Evolutionary conservation across 345 rosid genomes (phyloP).

Genomic region (Zanthoxylum bungeanum): DNA sequence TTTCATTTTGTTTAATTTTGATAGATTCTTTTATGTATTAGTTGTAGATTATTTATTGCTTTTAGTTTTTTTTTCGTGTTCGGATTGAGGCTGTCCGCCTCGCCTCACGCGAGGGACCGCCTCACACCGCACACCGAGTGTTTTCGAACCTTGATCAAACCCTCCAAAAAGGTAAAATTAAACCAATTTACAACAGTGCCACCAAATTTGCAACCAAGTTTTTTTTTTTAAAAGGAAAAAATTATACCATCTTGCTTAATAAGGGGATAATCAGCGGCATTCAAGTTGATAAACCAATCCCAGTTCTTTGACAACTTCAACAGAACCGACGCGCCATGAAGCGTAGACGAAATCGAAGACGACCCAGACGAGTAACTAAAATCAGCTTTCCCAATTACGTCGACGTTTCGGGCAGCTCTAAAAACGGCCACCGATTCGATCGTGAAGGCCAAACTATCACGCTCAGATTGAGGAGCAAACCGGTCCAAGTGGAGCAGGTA

Average conservation of each 20-base stretch:
- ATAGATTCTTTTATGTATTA: too few relatives aligned
- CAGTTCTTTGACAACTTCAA: conserved; percentile 62
- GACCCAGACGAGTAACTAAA: conserved; percentile 73
- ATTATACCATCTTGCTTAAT: conserved; percentile 81
- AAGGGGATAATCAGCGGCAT: conserved; percentile 84
- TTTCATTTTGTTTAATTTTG: too few relatives aligned
- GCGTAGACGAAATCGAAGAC: conserved; percentile 69
- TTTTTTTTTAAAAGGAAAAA: not conserved
- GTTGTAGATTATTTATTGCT: too few relatives aligned
- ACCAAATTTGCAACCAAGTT: not conserved
- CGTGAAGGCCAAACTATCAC: conserved; percentile 59
- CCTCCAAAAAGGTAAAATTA: not conserved
- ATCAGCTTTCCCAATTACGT: conserved; percentile 80
- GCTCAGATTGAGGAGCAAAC: conserved; percentile 57
- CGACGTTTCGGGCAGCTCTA: conserved; percentile 75
- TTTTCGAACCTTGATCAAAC: too few relatives aligned
- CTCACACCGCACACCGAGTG: too few relatives aligned
- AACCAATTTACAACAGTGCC: not conserved
- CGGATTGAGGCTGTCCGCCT: too few relatives aligned
- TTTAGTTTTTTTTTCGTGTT: too few relatives aligned
- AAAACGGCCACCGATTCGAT: conserved; percentile 63
- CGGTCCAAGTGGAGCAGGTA: conserved; percentile 86
- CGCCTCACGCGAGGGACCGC: too few relatives aligned
- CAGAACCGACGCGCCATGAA: conserved; percentile 89
- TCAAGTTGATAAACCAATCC: conserved; percentile 87